Evolutionary conservation across 1,139 yeast species (phyloP), one percentile per base, ranked within the genome.

Genomic region (Saccharomyces hybrid): DNA sequence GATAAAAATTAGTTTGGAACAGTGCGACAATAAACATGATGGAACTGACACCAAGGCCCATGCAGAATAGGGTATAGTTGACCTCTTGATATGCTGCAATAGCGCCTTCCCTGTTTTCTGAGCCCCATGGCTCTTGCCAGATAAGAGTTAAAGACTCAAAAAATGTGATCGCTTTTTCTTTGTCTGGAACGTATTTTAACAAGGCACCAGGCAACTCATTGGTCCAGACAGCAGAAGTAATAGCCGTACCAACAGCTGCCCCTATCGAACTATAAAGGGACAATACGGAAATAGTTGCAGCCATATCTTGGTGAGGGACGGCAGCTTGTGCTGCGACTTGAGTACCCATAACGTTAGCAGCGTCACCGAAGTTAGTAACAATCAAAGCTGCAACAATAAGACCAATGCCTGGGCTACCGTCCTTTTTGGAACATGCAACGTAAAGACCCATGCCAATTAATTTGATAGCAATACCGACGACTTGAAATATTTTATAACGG

Each of bases 141-240:
- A 70, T 59, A 3, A 49, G 20, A 20, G 61, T 54, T 26, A 65
- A 61, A 42, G 60, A 58, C 6, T 64, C 65, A 47, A 59, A 70
- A 41, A 57, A 61, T 2, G 42, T 46, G 3, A 16, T 13, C 11
- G 44, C 44, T 3, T 38, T 38, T 8, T 38, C 44, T 1, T 2
- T 38, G 13, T 38, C 25, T 4, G 44, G 44, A 6, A 38, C 44
- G 13, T 38, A 38, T 7, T 38, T 38, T 2, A 5, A 16, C 25
- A 38, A 38, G 44, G 44, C 44, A 4, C 44, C 25, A 38, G 44
- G 44, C 11, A 38, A 16, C 7, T 70, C 64, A 44, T 75, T 69
- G 25, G 76, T 70, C 81, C 81, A 78, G 42, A 78, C 70, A n/a
- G 78, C 78, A 54, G 78, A 79, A 28, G 79, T 72, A 47, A 78